A percentile compares a stretch with the other conserved stretches of the same genome.
phyloP scores from a whole-genome alignment of 371 early-diverging fungal species.

The Circinella minor region DNA sequence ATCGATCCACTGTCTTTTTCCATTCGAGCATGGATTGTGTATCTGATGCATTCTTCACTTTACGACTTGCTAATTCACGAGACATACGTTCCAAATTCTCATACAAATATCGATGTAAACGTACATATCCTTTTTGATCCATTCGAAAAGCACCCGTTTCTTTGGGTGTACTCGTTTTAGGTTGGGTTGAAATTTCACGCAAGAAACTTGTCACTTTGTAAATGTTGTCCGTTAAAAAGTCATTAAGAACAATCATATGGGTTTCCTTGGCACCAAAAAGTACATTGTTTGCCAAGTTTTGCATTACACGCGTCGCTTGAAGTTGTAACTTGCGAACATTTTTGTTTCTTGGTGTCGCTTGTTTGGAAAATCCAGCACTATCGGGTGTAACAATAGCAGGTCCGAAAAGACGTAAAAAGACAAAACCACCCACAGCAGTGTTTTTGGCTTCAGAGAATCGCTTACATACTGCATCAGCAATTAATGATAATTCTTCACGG shows the following conservation, averaged over 20 bases:
- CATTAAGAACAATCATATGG: constrained; percentile 87
- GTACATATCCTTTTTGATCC: constrained; percentile 57
- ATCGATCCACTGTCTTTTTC: constrained; percentile 70
- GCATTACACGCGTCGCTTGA: constrained; percentile 92
- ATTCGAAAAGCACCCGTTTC: constrained; percentile 27
- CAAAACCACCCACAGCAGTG: constrained; percentile 91
- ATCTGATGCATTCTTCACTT: constrained; percentile 21
- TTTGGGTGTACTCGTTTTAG: background rate
- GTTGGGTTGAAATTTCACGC: constrained; percentile 49
- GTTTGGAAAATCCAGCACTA: constrained; percentile 53
- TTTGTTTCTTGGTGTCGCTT: constrained; percentile 35
- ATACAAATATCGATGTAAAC: constrained; percentile 69
- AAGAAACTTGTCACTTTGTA: constrained; percentile 64
- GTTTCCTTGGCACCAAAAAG: constrained; percentile 92
- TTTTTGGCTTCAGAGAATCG: constrained; percentile 85
- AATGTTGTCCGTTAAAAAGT: constrained; percentile 78
- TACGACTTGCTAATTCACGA: constrained; percentile 58
- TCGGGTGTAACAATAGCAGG: constrained; percentile 92
- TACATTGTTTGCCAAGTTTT: constrained; percentile 93
- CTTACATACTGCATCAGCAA: constrained; percentile 76
- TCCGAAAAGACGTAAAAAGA: constrained; percentile 93
- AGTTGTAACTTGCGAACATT: constrained; percentile 79
- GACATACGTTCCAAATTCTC: constrained; percentile 76
- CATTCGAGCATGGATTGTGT: constrained; percentile 36
- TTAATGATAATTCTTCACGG: constrained; percentile 76